Evolutionary conservation across 2,329 filamentous ascomycete genomes (phyloP), one percentile per base, ranked within the genome.

Genomic region (Fusarium sp.): DNA sequence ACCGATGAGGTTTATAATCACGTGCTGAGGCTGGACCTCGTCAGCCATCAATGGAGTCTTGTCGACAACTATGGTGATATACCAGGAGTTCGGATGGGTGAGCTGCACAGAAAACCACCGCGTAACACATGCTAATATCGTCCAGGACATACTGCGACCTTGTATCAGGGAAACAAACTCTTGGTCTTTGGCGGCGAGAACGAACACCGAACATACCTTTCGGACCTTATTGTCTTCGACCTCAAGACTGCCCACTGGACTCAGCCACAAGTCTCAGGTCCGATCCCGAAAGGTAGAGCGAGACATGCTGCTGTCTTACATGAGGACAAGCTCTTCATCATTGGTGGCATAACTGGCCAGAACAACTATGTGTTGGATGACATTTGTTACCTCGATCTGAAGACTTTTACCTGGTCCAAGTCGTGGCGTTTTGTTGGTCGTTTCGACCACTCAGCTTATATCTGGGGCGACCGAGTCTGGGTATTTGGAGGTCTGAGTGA

Each of bases 1-100:
- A 99, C 96, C 1, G 96, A 99, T 81, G 96, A 99, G 85, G 93
- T 99, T 24, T 99, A 99, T 84, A 99, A 99, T 80, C 96, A 99
- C 84, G 96, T 99, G 45, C 86, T 99, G 72, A 92, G 91, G 77
- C 85, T 99, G 57, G 95, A 99, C 81, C 88, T 99, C 71, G 88
- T 92, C 69, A 95, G 92, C 71, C 91, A 96, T 75, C 94, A 96
- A 81, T 99, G 96, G 96, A 96, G 91, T 74, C 86, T 99, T 56
- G 95, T 99, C 26, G 96, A 98, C 83, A 99, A 99, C 83, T 99
- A 97, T 85, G 96, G 96, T 38, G 95, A 98, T 83, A 98, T 98
- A 73, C 95, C 95, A 9, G 95, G 95, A 20, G 95, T 98, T 55
- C 91, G 95, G 74, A 98, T 98, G 96, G 95, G 95, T 94, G 87